phyloP scores from a whole-genome alignment of 2,329 filamentous ascomycete species.

The Fusarium neocosmosporiellum region DNA sequence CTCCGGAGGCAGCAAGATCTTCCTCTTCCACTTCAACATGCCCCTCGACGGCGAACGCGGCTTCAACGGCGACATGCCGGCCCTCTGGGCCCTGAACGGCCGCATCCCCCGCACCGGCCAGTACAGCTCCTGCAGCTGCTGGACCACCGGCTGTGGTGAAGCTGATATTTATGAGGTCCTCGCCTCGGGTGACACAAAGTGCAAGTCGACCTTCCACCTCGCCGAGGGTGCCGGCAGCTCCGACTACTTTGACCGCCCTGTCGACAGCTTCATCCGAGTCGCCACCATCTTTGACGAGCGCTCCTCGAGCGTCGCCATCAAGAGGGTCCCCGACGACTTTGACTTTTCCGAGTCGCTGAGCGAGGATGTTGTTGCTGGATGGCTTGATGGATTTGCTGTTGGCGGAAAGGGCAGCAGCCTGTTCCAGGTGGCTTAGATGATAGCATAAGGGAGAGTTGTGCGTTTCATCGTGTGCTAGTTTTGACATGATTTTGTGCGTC shows the following conservation, averaged over 20 bases:
- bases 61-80: constrained; percentile 74
- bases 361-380: constrained; percentile 51
- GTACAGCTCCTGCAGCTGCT: constrained; percentile 80
- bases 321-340: constrained; percentile 57
- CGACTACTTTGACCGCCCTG: constrained; percentile 78
- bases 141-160: constrained; percentile 76
- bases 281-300: constrained; percentile 70
- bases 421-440: constrained; percentile 31
- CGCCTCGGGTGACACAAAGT: constrained; percentile 69
- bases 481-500: neutral
- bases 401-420: constrained; percentile 34
- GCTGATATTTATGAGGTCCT: constrained; percentile 81
- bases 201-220: constrained; percentile 78
- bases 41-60: constrained; percentile 66
- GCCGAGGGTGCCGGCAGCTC: constrained; percentile 72
- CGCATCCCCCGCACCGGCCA: constrained; percentile 77
- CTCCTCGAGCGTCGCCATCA: constrained; percentile 65
- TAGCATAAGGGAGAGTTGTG: neutral
- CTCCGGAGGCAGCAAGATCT: constrained; percentile 75
- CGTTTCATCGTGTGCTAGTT: neutral
- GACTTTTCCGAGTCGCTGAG: constrained; percentile 55
- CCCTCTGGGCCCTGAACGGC: constrained; percentile 81
- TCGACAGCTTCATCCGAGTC: constrained; percentile 68
- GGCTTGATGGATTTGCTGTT: constrained; percentile 42
- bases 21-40: constrained; percentile 81